These are phyloP conservation scores for Auricularia sp. DNA, from an alignment of 768 basidiomycete species.

Conservation along the genomic window DNA sequence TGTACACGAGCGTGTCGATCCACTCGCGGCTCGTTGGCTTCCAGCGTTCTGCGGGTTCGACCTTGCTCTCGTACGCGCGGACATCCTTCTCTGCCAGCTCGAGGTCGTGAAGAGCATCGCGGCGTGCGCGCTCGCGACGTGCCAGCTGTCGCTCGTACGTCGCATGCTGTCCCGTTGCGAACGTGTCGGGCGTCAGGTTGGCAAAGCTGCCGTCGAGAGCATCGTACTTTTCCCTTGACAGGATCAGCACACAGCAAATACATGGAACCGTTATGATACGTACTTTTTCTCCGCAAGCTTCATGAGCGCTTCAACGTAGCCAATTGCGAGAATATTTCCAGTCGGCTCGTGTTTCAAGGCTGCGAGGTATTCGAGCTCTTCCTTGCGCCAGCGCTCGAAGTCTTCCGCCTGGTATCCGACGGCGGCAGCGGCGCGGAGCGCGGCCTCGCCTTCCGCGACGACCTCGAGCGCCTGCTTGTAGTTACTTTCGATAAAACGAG, in stretches of 20 bases:
- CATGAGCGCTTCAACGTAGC: constrained; percentile 11
- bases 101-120: background rate
- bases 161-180: too few relatives aligned
- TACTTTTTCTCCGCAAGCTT: constrained; percentile 4
- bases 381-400: constrained; percentile 7
- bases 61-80: background rate
- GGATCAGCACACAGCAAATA: background rate
- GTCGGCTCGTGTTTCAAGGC: constrained; percentile 9
- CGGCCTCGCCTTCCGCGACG: background rate
- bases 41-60: background rate
- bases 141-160: too few relatives aligned
- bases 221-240: background rate
- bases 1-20: background rate
- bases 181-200: too few relatives aligned
- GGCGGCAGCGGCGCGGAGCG: background rate
- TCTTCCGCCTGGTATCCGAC: constrained; percentile 5
- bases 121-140: background rate
- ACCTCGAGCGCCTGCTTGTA: constrained; percentile 5
- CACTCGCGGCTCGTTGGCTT: background rate
- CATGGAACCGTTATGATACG: background rate
- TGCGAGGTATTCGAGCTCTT: constrained; percentile 7
- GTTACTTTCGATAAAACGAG: constrained; percentile 6
- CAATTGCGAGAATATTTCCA: constrained; percentile 4
- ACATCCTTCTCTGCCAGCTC: background rate
- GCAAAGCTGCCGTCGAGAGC: background rate